Evolutionary conservation across 345 rosid species (phyloP).

Genomic region (Gossypium ekmanianum): DNA sequence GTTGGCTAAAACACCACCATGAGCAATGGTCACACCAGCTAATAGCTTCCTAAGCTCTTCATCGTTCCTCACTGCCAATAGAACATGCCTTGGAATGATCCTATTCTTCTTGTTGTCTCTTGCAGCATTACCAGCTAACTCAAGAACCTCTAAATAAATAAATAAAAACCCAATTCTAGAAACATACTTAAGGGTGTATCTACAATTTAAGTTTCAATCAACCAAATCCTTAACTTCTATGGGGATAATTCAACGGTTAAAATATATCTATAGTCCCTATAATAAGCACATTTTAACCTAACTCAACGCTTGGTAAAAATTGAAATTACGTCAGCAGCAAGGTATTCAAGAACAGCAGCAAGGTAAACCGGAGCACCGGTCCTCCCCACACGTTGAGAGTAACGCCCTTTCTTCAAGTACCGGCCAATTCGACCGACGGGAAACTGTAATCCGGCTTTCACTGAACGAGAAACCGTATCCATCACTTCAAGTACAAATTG

Average conservation of each 20-base stretch:
- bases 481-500: constrained; percentile 20
- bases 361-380: constrained; percentile 81
- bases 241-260: no score
- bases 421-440: constrained; percentile 82
- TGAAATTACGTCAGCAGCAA: constrained; percentile 64
- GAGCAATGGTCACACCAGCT: constrained; percentile 69
- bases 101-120: constrained; percentile 76
- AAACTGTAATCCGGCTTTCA: constrained; percentile 68
- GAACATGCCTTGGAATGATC: constrained; percentile 60
- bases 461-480: constrained; percentile 73
- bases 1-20: constrained; percentile 69
- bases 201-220: background rate
- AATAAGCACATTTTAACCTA: no score
- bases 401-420: constrained; percentile 71
- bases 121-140: constrained; percentile 77
- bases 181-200: background rate
- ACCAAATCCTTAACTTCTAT: no score
- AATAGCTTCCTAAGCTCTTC: constrained; percentile 66
- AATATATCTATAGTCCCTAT: no score
- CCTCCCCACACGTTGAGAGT: constrained; percentile 57
- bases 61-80: constrained; percentile 67
- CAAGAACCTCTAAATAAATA: constrained; percentile 40
- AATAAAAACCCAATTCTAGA: background rate
- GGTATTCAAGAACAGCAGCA: constrained; percentile 81
- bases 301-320: background rate